Evolutionary conservation across 768 basidiomycete species (phyloP).

Genomic region (Tricholoma hemisulphureum): DNA sequence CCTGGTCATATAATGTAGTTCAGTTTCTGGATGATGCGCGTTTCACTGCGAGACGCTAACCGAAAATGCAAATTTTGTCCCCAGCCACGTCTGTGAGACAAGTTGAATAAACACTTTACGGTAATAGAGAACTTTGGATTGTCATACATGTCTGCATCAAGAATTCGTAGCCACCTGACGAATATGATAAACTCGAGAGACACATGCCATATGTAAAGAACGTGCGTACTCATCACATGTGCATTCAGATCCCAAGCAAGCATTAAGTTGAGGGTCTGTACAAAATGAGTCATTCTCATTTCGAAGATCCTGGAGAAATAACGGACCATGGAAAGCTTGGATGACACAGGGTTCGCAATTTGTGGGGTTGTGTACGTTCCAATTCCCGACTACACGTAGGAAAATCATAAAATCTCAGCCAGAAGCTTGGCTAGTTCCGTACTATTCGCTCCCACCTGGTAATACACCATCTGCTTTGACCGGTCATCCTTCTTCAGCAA

Average conservation of each 20-base stretch:
- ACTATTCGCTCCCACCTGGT: constrained; percentile 39
- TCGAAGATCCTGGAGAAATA: background rate
- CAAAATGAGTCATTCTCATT: background rate
- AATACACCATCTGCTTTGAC: constrained; percentile 56
- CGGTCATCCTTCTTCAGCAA: constrained; percentile 52
- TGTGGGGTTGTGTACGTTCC: constrained; percentile 48
- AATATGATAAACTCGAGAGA: background rate
- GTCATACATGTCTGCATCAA: constrained; percentile 54
- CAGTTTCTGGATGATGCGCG: background rate
- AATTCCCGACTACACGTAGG: constrained; percentile 41
- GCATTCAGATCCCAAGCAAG: constrained; percentile 47
- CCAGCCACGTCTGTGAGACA: constrained; percentile 40
- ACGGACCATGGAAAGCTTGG: constrained; percentile 39
- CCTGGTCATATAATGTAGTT: constrained; percentile 19
- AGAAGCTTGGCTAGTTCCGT: background rate
- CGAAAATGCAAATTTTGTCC: constrained; percentile 64
- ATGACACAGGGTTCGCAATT: constrained; percentile 33
- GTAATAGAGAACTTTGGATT: background rate
- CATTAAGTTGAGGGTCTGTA: constrained; percentile 45
- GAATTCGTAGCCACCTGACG: constrained; percentile 52
- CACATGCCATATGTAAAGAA: background rate
- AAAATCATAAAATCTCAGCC: constrained; percentile 10
- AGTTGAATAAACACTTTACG: background rate
- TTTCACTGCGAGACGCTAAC: constrained; percentile 21
- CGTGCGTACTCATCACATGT: constrained; percentile 45